Evolutionary conservation across 345 rosid genomes (phyloP), one percentile per base, ranked within the genome.

Genomic region (Ceriops decandra): DNA sequence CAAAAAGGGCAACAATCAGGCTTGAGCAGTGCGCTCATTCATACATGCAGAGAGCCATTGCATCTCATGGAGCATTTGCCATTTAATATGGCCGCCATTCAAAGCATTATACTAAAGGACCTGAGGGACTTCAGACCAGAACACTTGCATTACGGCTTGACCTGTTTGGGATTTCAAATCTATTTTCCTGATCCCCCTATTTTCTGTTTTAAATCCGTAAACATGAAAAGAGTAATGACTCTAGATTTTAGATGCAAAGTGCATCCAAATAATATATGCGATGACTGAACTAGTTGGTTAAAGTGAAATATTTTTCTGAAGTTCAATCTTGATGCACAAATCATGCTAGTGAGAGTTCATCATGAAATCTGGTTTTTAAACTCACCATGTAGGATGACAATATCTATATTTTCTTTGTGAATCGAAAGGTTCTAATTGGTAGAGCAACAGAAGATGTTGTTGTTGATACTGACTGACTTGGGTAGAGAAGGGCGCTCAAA

Each of bases 401-500:
- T 42, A 30, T 2, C 9, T 38, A 19, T 68, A 17, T 51, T 26
- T 5, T 15, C 47, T 42, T 54, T 22, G 59, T 9, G 52, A 52
- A 71, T 67, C 21, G 61, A 71, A 72, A 95, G 99, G 92, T 91
- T 60, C 49, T 87, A 67, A 91, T 95, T 64, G 91, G 93, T 60
- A 82, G 93, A 82, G 83, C 75, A 79, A 88, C 97, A 28, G 87
- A 82, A 75, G 93, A 83, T 66, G 76, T 75, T 72, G 46, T 33
- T 20, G 89, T 90, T 19, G 90, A 90, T 85, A n/a, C n/a, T n/a
- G n/a, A 85, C 88, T 57, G 90, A 90, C 84, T 80, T 90, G 76
- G 81, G 90, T 68, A 85, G 78, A 77, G 90, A 88, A 77, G 85
- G 90, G 49, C 76, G 60, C 33, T 83, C 87, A 36, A 86, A 83